Percentiles rank a stretch among this genome's conserved stretches.
phyloP scores from a whole-genome alignment of 2,329 filamentous ascomycete species.

The Amauroascus verrucosus region DNA sequence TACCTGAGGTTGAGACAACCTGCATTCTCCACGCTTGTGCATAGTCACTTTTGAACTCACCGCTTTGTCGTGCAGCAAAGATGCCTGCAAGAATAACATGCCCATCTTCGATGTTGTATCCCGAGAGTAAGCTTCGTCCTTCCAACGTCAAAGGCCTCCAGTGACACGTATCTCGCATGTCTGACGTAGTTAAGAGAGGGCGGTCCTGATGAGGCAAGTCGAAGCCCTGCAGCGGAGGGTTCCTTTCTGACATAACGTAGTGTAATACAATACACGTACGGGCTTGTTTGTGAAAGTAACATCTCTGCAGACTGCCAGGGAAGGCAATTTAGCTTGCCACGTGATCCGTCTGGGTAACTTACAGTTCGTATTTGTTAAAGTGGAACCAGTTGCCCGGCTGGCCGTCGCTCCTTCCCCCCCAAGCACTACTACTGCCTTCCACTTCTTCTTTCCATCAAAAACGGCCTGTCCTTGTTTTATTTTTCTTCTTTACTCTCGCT shows the following conservation, averaged over 20 bases:
- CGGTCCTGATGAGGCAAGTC: background rate
- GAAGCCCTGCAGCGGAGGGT: background rate
- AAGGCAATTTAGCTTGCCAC: background rate
- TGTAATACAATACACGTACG: background rate
- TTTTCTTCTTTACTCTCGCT: too few relatives aligned
- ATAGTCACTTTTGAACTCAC: background rate
- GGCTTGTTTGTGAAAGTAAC: background rate
- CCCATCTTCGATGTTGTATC: slow-evolving; percentile 1
- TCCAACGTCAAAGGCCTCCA: too few relatives aligned
- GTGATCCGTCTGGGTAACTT: background rate
- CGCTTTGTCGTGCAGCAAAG: background rate
- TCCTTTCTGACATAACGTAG: background rate
- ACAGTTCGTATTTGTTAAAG: background rate
- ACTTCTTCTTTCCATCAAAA: too few relatives aligned
- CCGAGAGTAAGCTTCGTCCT: background rate
- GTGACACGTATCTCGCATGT: background rate
- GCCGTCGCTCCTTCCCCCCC: background rate
- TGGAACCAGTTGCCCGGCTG: background rate
- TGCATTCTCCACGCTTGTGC: background rate
- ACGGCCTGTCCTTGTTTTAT: too few relatives aligned
- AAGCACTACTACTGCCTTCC: background rate
- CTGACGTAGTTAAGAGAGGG: background rate
- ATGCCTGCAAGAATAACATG: background rate
- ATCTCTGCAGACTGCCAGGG: background rate
- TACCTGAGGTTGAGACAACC: too few relatives aligned